phyloP scores from a whole-genome alignment of 2,329 filamentous ascomycete species.

The Ustilaginoidea virens region DNA sequence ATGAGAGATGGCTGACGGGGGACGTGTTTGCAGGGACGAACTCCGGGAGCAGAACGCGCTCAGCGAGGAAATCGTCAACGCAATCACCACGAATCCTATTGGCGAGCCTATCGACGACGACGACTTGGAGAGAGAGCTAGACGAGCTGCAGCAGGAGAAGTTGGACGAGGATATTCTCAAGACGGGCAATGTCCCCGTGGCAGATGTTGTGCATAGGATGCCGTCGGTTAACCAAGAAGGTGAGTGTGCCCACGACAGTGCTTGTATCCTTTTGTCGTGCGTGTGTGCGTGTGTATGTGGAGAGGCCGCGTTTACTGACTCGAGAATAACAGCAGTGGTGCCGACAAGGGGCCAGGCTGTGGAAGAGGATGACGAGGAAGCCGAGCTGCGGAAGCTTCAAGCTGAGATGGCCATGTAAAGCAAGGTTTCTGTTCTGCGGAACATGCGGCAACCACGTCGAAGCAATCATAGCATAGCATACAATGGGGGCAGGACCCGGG shows the following conservation, averaged over 20 bases:
- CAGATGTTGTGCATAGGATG: slow-evolving; percentile 61
- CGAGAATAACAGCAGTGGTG: too few relatives aligned
- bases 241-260: slow-evolving; percentile 40
- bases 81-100: slow-evolving; percentile 58
- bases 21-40: slow-evolving; percentile 64
- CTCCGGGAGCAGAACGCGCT: slow-evolving; percentile 84
- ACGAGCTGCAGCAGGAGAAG: slow-evolving; percentile 76
- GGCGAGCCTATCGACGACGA: slow-evolving; percentile 65
- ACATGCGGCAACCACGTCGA: background rate
- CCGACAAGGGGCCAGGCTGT: slow-evolving; percentile 24
- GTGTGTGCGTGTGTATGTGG: too few relatives aligned
- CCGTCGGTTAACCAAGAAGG: slow-evolving; percentile 62
- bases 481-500: too few relatives aligned
- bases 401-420: slow-evolving; percentile 88
- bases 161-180: slow-evolving; percentile 89
- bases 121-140: slow-evolving; percentile 75
- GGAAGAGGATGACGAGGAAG: slow-evolving; percentile 90
- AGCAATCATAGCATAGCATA: slow-evolving; percentile 6
- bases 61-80: slow-evolving; percentile 81
- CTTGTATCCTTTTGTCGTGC: too few relatives aligned
- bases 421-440: background rate
- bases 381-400: slow-evolving; percentile 80
- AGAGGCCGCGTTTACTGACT: too few relatives aligned
- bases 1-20: too few relatives aligned
- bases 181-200: slow-evolving; percentile 70